Percentiles rank a stretch among this genome's conserved stretches.
Conservation (phyloP, 371 early-diverging fungal genomes). For the Phascolomyces articulosus region DNA sequence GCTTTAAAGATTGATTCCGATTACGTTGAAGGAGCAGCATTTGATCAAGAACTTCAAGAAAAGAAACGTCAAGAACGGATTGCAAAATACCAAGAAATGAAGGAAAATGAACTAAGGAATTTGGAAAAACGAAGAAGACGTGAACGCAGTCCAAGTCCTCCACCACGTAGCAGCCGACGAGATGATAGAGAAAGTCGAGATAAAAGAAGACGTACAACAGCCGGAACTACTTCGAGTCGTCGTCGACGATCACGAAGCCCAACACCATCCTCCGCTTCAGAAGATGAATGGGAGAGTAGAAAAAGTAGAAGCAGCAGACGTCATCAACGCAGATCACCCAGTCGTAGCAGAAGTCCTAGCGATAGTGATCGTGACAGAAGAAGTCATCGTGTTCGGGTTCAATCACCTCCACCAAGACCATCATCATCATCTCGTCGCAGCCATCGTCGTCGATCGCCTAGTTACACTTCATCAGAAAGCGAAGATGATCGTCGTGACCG, state of each 20-base stretch:
- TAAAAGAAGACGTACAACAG: slow-evolving; percentile 4
- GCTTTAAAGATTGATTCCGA: slow-evolving; percentile 72
- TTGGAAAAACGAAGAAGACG: slow-evolving; percentile 29
- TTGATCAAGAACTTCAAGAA: slow-evolving; percentile 78
- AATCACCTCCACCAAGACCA: too few species aligned
- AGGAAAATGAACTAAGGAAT: slow-evolving; percentile 24
- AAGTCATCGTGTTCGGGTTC: slow-evolving; percentile 18
- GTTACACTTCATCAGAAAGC: not conserved
- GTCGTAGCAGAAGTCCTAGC: slow-evolving; percentile 23
- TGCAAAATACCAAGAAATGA: slow-evolving; percentile 39
- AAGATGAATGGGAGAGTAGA: not conserved
- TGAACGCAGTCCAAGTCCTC: slow-evolving; percentile 17
- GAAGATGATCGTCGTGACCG: slow-evolving; percentile 2
- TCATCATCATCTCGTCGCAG: slow-evolving; percentile 5
- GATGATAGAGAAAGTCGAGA: not conserved
- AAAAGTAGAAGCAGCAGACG: slow-evolving; percentile 10
- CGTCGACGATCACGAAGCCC: slow-evolving; percentile 1
- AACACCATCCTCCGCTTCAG: not conserved
- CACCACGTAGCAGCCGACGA: slow-evolving; percentile 13
- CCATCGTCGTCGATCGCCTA: slow-evolving; percentile 6
- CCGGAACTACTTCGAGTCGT: too few species aligned
- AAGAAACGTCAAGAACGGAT: slow-evolving; percentile 54
- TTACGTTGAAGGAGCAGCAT: slow-evolving; percentile 83
- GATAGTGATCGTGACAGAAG: slow-evolving; percentile 18
- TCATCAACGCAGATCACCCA: slow-evolving; percentile 18